phyloP scores from a whole-genome alignment of 208 protist genomes.

The Wallacemonas sp. region DNA sequence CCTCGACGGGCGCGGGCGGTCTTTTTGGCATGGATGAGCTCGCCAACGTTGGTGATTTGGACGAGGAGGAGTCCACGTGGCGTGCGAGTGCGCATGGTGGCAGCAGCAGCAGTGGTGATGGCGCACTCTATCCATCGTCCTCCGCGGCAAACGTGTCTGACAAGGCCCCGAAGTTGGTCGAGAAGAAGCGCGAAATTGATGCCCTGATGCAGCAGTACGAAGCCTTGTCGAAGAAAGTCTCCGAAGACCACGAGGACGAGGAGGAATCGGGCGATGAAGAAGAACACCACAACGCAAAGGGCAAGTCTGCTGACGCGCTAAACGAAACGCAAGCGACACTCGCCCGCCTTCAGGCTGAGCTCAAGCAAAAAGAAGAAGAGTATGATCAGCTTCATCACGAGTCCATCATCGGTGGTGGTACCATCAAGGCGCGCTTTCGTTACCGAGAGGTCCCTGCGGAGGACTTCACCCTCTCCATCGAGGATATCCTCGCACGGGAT shows the following conservation, averaged over 20 bases:
- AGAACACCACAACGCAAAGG: conserved; percentile 20
- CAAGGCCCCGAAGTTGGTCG: not conserved
- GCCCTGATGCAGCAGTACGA: conserved; percentile 31
- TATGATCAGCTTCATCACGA: conserved; percentile 84
- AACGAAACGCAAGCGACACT: conserved; percentile 27
- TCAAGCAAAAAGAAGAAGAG: conserved; percentile 81
- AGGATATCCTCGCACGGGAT: conserved; percentile 88
- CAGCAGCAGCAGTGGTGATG: not conserved
- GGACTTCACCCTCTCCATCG: conserved; percentile 80
- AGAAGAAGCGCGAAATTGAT: conserved; percentile 37
- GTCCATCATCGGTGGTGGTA: conserved; percentile 26
- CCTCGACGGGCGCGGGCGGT: conserved; percentile 1
- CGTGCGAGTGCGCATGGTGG: not conserved
- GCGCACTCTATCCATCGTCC: not conserved
- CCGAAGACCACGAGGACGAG: not conserved
- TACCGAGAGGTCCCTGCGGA: conserved; percentile 84
- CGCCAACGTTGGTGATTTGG: not conserved
- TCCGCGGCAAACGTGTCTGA: not conserved
- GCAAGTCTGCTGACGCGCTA: not conserved
- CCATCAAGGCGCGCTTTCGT: conserved; percentile 55
- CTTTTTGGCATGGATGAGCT: not conserved
- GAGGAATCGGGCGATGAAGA: not conserved
- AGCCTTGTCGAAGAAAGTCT: conserved; percentile 8
- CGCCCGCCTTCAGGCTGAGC: conserved; percentile 45
- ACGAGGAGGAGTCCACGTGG: not conserved